Evolutionary conservation across 257 asterid species (phyloP), one percentile per base, ranked within the genome.

Genomic region (Nicotiana undulata): DNA sequence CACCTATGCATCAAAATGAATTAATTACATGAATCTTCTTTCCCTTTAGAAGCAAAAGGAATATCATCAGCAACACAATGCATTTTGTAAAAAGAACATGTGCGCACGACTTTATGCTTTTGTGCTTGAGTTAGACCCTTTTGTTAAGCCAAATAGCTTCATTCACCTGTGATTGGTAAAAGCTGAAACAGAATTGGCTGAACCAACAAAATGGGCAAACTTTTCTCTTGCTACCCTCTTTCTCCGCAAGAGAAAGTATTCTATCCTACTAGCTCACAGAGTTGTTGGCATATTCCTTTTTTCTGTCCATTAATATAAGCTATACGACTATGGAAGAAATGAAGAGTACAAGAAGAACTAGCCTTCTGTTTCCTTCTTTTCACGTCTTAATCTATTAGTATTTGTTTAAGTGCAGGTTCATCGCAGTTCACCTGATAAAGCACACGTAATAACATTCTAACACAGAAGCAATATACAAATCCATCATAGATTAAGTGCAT

Each of bases 1-100:
- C 99, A 84, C 99, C 98, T 92, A 88, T 75, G 72, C 84, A 82
- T 63, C 81, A 80, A 79, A 56, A 64, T 49, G 37, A 77, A 59
- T 26, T 51, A 18, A 24, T 11, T 64, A 79, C 55, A 20, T 55
- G 67, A 52, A 63, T 31, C 18, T 58, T 40, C 40, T 6, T 34
- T 6, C 0, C 24, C 18, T 40, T 18, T 9, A n/a, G 83, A 46
- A 28, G 1, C n/a, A 22, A 67, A 10, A 61, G 0, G 22, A 6
- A 13, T 20, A 26, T 1, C n/a, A 13, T 3, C 53, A 16, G 16
- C 26, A 75, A 9, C 6, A 52, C 5, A 34, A 26, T 3, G 37
- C 24, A 46, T 6, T 70, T 10, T 70, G 59, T 70, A 3, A 22
- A 55, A 70, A 3, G 59, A 20, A 51, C 4, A 70, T 22, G 22